phyloP scores from a whole-genome alignment of 2,329 filamentous ascomycete genomes.

The Ophiosphaerella herpotricha region DNA sequence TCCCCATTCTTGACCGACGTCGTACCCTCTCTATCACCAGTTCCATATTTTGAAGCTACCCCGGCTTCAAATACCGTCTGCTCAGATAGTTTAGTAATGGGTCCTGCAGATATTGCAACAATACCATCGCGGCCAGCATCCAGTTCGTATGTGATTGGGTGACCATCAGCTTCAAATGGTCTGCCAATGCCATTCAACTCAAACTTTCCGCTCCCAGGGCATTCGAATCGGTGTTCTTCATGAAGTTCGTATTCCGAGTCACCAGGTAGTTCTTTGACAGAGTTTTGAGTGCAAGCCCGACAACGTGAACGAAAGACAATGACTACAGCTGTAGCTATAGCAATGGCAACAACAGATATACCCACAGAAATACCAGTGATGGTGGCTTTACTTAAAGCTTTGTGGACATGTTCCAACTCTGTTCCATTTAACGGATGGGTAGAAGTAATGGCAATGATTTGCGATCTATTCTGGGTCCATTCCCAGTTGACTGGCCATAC shows the following conservation, averaged over 20 bases:
- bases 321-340: background rate
- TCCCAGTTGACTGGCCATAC: slow-evolving; percentile 48
- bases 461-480: slow-evolving; percentile 2
- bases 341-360: background rate
- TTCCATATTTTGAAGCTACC: no score
- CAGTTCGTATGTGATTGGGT: slow-evolving; percentile 12
- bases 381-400: background rate
- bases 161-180: slow-evolving; percentile 6
- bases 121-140: slow-evolving; percentile 8
- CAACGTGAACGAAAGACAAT: background rate
- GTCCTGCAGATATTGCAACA: background rate
- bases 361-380: no score
- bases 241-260: slow-evolving; percentile 8
- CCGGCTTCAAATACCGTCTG: no score
- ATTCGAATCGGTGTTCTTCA: slow-evolving; percentile 13
- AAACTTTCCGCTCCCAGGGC: slow-evolving; percentile 5
- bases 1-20: no score
- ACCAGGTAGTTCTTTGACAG: background rate
- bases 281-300: slow-evolving; percentile 2
- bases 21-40: no score
- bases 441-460: slow-evolving; percentile 12
- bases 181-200: slow-evolving; percentile 9
- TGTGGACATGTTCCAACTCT: no score
- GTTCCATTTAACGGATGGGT: background rate
- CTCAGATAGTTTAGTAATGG: no score